Evolutionary conservation across 2,329 filamentous ascomycete genomes (phyloP).

Genomic region (Trichoderma sp.): DNA sequence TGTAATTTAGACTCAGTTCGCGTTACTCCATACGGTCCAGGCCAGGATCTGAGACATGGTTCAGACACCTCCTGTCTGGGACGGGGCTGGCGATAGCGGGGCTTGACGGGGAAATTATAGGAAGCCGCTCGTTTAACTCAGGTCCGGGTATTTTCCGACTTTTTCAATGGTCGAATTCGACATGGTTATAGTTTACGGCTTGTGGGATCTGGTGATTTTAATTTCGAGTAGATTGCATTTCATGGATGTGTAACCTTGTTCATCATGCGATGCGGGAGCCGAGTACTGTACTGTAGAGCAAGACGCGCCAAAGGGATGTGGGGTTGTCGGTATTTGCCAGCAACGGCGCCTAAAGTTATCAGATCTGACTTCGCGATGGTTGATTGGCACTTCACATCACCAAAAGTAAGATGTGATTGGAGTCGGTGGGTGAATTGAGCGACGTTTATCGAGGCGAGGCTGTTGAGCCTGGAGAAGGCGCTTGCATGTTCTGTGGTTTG

Average conservation of each 20-base stretch:
- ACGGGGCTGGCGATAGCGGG: constrained; percentile 19
- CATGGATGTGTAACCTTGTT: background rate
- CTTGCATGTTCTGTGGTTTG: background rate
- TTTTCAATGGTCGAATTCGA: constrained; percentile 1
- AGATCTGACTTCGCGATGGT: constrained; percentile 3
- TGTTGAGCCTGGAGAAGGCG: background rate
- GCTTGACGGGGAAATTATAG: constrained; percentile 12
- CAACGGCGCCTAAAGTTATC: constrained; percentile 7
- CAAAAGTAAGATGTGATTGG: background rate
- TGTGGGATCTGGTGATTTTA: constrained; percentile 5
- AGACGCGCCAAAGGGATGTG: background rate
- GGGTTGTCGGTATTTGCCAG: background rate
- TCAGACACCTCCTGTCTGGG: constrained; percentile 39
- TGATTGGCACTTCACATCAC: background rate
- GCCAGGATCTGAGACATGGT: constrained; percentile 37
- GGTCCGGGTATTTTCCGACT: constrained; percentile 11
- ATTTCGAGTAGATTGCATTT: constrained; percentile 10
- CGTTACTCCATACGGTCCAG: background rate
- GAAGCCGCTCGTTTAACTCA: constrained; percentile 17
- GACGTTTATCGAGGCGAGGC: background rate
- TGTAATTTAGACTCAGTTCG: constrained; percentile 18
- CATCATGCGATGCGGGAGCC: background rate
- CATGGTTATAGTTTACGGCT: constrained; percentile 3
- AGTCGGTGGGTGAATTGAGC: background rate
- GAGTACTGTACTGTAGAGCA: background rate